A percentile compares a stretch with the other conserved stretches of the same genome.
phyloP scores from a whole-genome alignment of 2,329 filamentous ascomycete species.

The Beauveria asiatica region DNA sequence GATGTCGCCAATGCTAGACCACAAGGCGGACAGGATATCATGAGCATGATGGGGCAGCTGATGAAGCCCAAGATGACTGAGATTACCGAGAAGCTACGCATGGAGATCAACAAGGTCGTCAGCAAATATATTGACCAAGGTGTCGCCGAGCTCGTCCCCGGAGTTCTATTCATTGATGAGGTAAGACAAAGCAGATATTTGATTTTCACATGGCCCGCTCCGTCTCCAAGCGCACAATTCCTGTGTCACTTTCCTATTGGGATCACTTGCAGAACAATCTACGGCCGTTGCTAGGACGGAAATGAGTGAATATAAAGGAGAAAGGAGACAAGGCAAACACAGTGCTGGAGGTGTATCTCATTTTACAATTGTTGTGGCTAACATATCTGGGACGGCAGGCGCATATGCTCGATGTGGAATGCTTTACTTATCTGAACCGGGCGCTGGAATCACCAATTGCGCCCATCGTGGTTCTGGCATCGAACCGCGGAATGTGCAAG shows the following conservation, averaged over 20 bases:
- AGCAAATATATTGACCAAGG: constrained; percentile 99
- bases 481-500: constrained; percentile 88
- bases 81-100: constrained; percentile 92
- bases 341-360: background rate
- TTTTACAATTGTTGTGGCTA: background rate
- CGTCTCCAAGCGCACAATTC: background rate
- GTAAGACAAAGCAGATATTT: constrained; percentile 38
- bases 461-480: constrained; percentile 94
- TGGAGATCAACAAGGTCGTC: constrained; percentile 98
- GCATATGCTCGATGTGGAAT: constrained; percentile 99
- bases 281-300: background rate
- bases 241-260: background rate
- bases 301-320: background rate
- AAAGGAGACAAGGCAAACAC: background rate
- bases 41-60: constrained; percentile 99
- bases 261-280: background rate
- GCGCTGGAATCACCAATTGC: constrained; percentile 93
- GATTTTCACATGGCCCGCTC: background rate
- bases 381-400: constrained; percentile 48
- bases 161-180: constrained; percentile 97
- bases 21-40: constrained; percentile 96
- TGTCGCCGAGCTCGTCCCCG: constrained; percentile 93
- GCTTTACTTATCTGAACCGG: constrained; percentile 97
- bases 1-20: constrained; percentile 93
- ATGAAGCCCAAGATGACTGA: constrained; percentile 99